Evolutionary conservation across 805 yeast species (phyloP).

Genomic region (Lipomyces lipofer): DNA sequence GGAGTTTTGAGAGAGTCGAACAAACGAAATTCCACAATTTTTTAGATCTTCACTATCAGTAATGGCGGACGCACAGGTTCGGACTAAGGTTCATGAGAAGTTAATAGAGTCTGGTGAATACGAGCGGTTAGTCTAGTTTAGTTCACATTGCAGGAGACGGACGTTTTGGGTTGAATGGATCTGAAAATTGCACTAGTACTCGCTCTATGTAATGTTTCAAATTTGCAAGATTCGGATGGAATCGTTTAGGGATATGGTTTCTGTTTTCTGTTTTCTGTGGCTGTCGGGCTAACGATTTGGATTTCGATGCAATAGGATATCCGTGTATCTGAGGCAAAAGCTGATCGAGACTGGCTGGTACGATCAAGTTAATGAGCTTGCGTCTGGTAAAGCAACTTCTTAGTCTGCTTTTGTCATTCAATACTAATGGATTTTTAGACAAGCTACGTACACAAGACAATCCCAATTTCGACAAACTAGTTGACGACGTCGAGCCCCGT

Average conservation of each 20-base stretch:
- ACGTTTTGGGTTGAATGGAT: too few species aligned
- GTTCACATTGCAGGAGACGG: too few species aligned
- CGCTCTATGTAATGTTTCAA: too few species aligned
- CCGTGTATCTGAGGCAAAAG: slow-evolving; percentile 59
- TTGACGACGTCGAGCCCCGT: slow-evolving; percentile 56
- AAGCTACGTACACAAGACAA: slow-evolving; percentile 46
- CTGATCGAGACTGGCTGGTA: slow-evolving; percentile 84
- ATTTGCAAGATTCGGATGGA: too few species aligned
- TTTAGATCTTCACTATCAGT: too few species aligned
- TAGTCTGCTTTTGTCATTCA: neutral
- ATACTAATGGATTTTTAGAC: slow-evolving; percentile 28
- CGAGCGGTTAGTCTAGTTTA: slow-evolving; percentile 49
- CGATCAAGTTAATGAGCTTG: slow-evolving; percentile 65
- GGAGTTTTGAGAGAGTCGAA: too few species aligned
- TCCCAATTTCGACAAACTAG: slow-evolving; percentile 55
- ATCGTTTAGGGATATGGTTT: too few species aligned
- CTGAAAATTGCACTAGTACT: too few species aligned
- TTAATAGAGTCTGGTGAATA: slow-evolving; percentile 78
- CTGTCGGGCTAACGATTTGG: neutral
- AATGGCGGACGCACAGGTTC: slow-evolving; percentile 28
- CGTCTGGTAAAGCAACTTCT: slow-evolving; percentile 47
- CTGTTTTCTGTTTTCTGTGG: neutral
- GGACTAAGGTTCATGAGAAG: slow-evolving; percentile 64
- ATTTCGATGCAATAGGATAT: slow-evolving; percentile 46
- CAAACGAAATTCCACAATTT: too few species aligned